These are phyloP conservation scores for Phytomonas sp. DNA, from an alignment of 208 protist genomes.

Conservation along the genomic window DNA sequence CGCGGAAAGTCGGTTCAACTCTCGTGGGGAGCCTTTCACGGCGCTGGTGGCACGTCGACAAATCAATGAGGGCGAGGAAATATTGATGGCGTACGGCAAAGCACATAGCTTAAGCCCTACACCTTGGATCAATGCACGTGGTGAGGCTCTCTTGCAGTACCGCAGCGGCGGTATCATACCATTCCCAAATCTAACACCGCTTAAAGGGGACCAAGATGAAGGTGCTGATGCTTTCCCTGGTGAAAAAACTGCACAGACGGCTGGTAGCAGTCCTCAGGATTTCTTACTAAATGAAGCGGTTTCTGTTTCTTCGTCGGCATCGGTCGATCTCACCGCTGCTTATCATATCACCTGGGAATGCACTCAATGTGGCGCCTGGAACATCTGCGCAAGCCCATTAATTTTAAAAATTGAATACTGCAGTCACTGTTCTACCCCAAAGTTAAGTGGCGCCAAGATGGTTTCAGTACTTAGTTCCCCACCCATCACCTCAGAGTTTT, in stretches of 20 bases:
- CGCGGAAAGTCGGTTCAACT: slow-evolving; percentile 70
- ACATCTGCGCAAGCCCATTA: slow-evolving; percentile 19
- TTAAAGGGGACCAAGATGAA: background rate
- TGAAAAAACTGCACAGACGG: background rate
- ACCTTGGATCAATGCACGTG: slow-evolving; percentile 56
- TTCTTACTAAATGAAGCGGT: background rate
- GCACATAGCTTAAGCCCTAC: slow-evolving; percentile 56
- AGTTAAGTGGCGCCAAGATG: slow-evolving; percentile 31
- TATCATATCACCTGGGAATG: slow-evolving; percentile 51
- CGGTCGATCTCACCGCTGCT: background rate
- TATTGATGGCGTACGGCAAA: slow-evolving; percentile 88
- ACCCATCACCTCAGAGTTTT: slow-evolving; percentile 11
- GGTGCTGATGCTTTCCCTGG: background rate
- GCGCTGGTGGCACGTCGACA: slow-evolving; percentile 65
- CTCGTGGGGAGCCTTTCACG: slow-evolving; percentile 78
- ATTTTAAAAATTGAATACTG: slow-evolving; percentile 28
- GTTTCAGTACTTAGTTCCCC: slow-evolving; percentile 28
- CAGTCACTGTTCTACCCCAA: slow-evolving; percentile 36
- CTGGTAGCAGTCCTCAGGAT: background rate
- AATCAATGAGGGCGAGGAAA: slow-evolving; percentile 75
- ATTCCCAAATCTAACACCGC: slow-evolving; percentile 23
- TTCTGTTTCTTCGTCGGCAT: background rate
- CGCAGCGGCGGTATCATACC: slow-evolving; percentile 55
- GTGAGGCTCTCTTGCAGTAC: slow-evolving; percentile 46
- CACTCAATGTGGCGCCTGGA: slow-evolving; percentile 76